Conservation (phyloP, 108 stramenopile species). For the Nitzschia sp. region DNA sequence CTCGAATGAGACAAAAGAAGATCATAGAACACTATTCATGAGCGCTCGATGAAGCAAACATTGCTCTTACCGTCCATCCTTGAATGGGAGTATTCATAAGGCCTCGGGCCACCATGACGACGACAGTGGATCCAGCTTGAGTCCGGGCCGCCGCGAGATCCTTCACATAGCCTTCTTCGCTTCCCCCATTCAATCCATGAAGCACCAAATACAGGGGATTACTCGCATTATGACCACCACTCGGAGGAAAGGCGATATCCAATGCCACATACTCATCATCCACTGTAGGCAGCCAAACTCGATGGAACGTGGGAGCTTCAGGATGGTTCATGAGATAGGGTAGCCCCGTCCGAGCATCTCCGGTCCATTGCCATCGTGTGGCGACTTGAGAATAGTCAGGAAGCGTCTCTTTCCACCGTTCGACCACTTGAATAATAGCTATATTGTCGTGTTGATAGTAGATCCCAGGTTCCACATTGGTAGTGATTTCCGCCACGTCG, state of each 20-base stretch:
- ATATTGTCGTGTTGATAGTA: constrained; percentile 54
- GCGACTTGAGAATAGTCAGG: constrained; percentile 23
- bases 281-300: constrained; percentile 21
- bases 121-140: constrained; percentile 54
- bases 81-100: constrained; percentile 76
- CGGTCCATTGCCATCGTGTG: constrained; percentile 66
- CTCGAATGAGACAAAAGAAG: not conserved
- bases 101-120: constrained; percentile 82
- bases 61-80: constrained; percentile 25
- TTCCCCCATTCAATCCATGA: constrained; percentile 90
- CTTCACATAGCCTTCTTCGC: constrained; percentile 76
- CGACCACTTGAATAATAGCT: constrained; percentile 30
- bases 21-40: too few relatives aligned
- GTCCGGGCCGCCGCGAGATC: constrained; percentile 64
- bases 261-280: constrained; percentile 71
- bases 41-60: not conserved
- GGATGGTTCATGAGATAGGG: constrained; percentile 59
- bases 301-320: not conserved
- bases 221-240: constrained; percentile 39
- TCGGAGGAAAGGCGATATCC: constrained; percentile 59
- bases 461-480: constrained; percentile 49
- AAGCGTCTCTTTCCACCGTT: constrained; percentile 54
- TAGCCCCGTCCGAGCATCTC: constrained; percentile 73
- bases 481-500: not conserved
- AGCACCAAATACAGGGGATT: constrained; percentile 81